These are phyloP conservation scores for Penicillium hordei DNA, from an alignment of 2,329 filamentous ascomycete species.

Conservation along the genomic window DNA sequence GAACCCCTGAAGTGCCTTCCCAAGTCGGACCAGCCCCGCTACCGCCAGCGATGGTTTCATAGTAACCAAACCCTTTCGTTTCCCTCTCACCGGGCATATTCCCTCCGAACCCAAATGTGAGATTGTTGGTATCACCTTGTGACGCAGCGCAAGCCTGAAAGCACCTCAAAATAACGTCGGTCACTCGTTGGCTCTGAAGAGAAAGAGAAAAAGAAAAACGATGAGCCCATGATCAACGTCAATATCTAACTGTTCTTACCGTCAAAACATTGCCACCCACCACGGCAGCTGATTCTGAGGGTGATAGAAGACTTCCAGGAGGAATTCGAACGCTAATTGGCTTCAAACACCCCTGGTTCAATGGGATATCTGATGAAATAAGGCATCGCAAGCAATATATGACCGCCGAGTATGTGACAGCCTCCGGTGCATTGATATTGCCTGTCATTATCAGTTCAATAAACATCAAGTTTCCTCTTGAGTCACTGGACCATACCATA, in stretches of 20 bases:
- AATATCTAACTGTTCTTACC: conserved; percentile 49
- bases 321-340: conserved; percentile 72
- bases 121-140: conserved; percentile 76
- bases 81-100: conserved; percentile 18
- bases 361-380: conserved; percentile 73
- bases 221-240: not conserved
- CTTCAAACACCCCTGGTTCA: conserved; percentile 77
- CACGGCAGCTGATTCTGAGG: conserved; percentile 70
- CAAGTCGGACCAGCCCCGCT: conserved; percentile 70
- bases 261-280: conserved; percentile 80
- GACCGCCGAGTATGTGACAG: conserved; percentile 75
- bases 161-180: conserved; percentile 71
- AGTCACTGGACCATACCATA: conserved; percentile 15
- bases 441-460: conserved; percentile 34
- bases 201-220: not conserved
- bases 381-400: conserved; percentile 78
- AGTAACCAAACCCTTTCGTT: conserved; percentile 64
- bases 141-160: conserved; percentile 73
- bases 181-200: conserved; percentile 25
- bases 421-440: conserved; percentile 75
- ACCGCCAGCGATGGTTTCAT: conserved; percentile 80
- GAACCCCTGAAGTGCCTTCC: conserved; percentile 73
- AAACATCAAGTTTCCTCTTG: not conserved
- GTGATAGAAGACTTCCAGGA: conserved; percentile 67
- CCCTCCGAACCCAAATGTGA: conserved; percentile 28